Evolutionary conservation across 768 basidiomycete genomes (phyloP).

Genomic region (Pisolithus sp.): DNA sequence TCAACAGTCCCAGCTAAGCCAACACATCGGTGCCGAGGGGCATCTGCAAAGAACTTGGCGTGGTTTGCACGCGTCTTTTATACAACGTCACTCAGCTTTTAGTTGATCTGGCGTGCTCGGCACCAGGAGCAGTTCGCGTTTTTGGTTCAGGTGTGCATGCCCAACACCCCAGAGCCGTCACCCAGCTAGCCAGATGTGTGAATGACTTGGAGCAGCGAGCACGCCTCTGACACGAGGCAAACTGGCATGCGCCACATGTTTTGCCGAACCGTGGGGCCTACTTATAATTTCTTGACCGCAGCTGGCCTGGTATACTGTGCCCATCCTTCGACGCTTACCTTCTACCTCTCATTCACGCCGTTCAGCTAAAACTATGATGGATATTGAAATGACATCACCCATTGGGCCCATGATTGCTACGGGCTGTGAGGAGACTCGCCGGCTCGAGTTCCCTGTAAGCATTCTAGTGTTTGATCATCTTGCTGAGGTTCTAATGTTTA

Average conservation of each 20-base stretch:
- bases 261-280: constrained; percentile 11
- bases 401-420: constrained; percentile 22
- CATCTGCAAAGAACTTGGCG: too few species aligned
- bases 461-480: neutral
- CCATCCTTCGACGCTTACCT: constrained; percentile 9
- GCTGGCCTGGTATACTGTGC: neutral
- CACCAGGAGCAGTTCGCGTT: too few species aligned
- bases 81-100: too few species aligned
- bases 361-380: constrained; percentile 18
- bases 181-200: neutral
- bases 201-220: neutral
- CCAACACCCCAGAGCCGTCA: too few species aligned
- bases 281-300: constrained; percentile 4
- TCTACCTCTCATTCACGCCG: neutral
- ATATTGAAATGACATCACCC: constrained; percentile 29
- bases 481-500: neutral
- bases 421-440: constrained; percentile 13
- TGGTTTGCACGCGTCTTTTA: too few species aligned
- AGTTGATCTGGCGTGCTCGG: too few species aligned
- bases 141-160: too few species aligned
- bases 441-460: constrained; percentile 19
- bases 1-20: neutral
- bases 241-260: constrained; percentile 21
- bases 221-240: constrained; percentile 25
- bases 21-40: too few species aligned